Conservation (phyloP, 495 filamentous ascomycete genomes). For the Neurospora sp. region DNA sequence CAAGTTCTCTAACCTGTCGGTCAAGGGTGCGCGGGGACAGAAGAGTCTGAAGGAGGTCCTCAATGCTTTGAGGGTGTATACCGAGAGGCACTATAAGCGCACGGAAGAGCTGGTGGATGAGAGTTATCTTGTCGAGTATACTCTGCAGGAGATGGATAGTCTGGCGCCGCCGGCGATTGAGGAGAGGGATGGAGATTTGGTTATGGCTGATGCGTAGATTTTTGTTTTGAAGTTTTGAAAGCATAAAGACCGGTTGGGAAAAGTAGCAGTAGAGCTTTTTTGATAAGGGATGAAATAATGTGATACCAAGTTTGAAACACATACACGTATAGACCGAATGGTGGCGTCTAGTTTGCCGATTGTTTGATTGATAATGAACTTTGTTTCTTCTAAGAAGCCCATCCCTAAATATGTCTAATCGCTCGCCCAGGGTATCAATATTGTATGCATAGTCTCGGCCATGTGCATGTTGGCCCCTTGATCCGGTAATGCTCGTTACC, state of each 20-base stretch:
- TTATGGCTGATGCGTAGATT: slow-evolving; percentile 29
- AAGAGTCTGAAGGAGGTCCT: slow-evolving; percentile 71
- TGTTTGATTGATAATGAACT: neutral
- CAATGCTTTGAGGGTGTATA: slow-evolving; percentile 74
- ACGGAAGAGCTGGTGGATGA: slow-evolving; percentile 87
- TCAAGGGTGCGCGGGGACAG: slow-evolving; percentile 53
- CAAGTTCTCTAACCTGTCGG: slow-evolving; percentile 46
- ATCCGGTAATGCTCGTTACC: neutral
- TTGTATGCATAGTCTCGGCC: neutral
- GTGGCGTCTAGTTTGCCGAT: neutral
- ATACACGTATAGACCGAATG: neutral
- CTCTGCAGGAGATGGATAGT: slow-evolving; percentile 85
- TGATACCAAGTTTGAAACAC: neutral
- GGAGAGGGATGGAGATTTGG: slow-evolving; percentile 24
- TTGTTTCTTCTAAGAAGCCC: neutral
- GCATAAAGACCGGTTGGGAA: neutral
- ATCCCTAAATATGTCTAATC: neutral
- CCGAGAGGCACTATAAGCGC: slow-evolving; percentile 79
- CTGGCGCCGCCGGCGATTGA: slow-evolving; percentile 34
- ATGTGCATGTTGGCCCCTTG: neutral
- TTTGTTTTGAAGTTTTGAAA: neutral
- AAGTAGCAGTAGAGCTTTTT: neutral
- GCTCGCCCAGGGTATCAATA: neutral
- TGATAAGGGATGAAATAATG: neutral
- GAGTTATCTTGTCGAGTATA: slow-evolving; percentile 88